Conservation (phyloP, 1,284 basidiomycete genomes). For the Rhodotorula sp. region DNA sequence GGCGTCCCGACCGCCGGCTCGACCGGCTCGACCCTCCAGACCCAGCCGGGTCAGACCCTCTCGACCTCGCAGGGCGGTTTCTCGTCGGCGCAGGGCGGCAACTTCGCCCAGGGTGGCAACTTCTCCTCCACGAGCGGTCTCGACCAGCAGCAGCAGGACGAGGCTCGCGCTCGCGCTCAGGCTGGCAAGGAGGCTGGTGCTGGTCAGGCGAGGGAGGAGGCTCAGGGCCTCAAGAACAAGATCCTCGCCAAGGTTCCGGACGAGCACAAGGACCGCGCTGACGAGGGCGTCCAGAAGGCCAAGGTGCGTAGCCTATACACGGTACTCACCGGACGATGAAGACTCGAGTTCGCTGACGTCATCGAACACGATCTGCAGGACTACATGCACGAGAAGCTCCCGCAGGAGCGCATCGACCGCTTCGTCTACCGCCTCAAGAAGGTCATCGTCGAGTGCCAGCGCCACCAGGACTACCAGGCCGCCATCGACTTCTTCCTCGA, state of each 20-base stretch:
- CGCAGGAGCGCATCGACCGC: constrained; percentile 76
- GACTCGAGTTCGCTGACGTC: neutral
- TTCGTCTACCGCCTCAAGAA: constrained; percentile 78
- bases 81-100: neutral
- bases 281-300: constrained; percentile 58
- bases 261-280: constrained; percentile 59
- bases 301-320: constrained; percentile 14
- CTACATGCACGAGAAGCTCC: constrained; percentile 77
- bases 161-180: constrained; percentile 43
- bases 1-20: constrained; percentile 2
- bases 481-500: constrained; percentile 52
- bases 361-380: constrained; percentile 46
- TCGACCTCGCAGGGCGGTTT: constrained; percentile 14
- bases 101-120: neutral
- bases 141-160: constrained; percentile 45
- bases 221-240: constrained; percentile 56
- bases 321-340: neutral
- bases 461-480: constrained; percentile 86
- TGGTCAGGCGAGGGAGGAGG: constrained; percentile 52
- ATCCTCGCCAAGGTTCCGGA: constrained; percentile 62
- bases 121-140: neutral
- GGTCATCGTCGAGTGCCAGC: constrained; percentile 88
- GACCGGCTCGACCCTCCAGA: constrained; percentile 1
- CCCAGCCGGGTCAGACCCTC: constrained; percentile 20
- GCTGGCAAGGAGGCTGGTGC: constrained; percentile 45